Percentiles rank a stretch among this genome's conserved stretches.
Conservation (phyloP, 345 rosid genomes). For the Euphorbia peplus region DNA sequence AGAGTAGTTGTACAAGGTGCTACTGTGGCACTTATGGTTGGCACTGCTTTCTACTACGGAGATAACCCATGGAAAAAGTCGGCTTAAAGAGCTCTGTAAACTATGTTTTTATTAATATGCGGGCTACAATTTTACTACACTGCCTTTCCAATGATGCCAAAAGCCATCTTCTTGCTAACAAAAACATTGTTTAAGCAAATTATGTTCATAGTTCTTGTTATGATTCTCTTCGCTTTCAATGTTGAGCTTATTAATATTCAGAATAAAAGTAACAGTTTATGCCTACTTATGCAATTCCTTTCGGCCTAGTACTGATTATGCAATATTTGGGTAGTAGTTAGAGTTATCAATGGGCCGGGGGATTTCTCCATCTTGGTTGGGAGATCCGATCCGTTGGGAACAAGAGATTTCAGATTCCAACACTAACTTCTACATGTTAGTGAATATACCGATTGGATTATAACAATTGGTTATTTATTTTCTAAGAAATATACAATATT, state of each 20-base stretch:
- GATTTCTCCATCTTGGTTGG: too few species aligned
- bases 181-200: not conserved
- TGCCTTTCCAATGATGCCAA: not conserved
- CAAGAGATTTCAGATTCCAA: too few species aligned
- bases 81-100: not conserved
- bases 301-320: too few species aligned
- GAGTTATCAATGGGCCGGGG: too few species aligned
- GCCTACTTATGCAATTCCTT: too few species aligned
- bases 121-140: not conserved
- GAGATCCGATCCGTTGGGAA: too few species aligned
- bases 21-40: slow-evolving; percentile 79
- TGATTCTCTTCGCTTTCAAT: not conserved
- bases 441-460: too few species aligned
- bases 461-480: too few species aligned
- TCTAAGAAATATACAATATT: too few species aligned
- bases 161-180: not conserved
- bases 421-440: too few species aligned
- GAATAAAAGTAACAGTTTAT: not conserved
- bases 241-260: slow-evolving; percentile 1
- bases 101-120: not conserved
- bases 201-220: not conserved
- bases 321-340: too few species aligned
- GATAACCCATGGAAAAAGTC: slow-evolving; percentile 73
- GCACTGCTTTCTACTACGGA: slow-evolving; percentile 86
- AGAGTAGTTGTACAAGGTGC: slow-evolving; percentile 84